Conservation (phyloP, 768 basidiomycete species). For the Pleurotus platypus region DNA sequence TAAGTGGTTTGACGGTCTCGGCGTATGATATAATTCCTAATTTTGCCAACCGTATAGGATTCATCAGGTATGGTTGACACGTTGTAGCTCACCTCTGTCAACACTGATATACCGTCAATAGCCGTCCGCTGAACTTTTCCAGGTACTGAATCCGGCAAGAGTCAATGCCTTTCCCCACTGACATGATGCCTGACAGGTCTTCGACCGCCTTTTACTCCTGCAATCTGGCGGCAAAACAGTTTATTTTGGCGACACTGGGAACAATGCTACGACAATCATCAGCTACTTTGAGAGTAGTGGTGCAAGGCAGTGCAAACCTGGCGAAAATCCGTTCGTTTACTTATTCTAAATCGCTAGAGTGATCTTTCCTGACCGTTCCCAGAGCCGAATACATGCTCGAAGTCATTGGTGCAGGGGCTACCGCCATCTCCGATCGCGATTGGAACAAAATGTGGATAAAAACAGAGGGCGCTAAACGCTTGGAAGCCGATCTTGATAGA, state of each 20-base stretch:
- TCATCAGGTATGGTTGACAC: slow-evolving; percentile 29
- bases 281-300: slow-evolving; percentile 76
- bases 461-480: slow-evolving; percentile 38
- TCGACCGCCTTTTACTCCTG: slow-evolving; percentile 75
- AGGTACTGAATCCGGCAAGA: slow-evolving; percentile 23
- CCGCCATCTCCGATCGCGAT: slow-evolving; percentile 47
- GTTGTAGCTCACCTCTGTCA: neutral
- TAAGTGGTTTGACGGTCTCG: slow-evolving; percentile 22
- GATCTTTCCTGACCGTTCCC: neutral
- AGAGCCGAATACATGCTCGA: slow-evolving; percentile 67
- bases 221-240: slow-evolving; percentile 73
- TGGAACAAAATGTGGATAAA: slow-evolving; percentile 60
- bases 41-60: slow-evolving; percentile 26
- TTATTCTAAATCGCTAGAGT: neutral
- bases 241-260: slow-evolving; percentile 72
- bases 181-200: slow-evolving; percentile 29
- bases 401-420: slow-evolving; percentile 72
- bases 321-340: slow-evolving; percentile 67
- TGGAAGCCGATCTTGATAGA: slow-evolving; percentile 35
- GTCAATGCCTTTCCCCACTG: no score
- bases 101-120: slow-evolving; percentile 22
- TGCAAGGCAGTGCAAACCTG: slow-evolving; percentile 51
- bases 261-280: slow-evolving; percentile 58
- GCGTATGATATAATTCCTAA: neutral
- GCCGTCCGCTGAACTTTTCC: slow-evolving; percentile 83